Conservation (phyloP, 2,329 filamentous ascomycete species). For the Rhinocladiella similis region DNA sequence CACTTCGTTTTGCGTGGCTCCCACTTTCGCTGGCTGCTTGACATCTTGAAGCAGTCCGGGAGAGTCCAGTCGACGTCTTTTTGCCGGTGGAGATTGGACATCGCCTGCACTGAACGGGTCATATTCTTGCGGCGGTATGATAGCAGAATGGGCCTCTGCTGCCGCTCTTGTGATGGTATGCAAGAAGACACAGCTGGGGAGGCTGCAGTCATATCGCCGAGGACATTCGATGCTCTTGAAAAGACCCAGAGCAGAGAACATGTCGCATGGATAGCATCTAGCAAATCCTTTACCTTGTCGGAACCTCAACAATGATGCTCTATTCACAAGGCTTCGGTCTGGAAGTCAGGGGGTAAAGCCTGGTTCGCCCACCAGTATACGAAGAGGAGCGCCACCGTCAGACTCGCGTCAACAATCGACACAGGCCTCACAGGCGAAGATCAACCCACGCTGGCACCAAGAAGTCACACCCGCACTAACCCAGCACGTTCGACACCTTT, state of each 20-base stretch:
- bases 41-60: constrained; percentile 1
- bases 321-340: not conserved
- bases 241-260: constrained; percentile 58
- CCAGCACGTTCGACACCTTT: not conserved
- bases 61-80: constrained; percentile 32
- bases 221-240: constrained; percentile 58
- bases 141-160: constrained; percentile 2
- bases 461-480: not conserved
- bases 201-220: constrained; percentile 48
- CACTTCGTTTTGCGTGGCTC: not conserved
- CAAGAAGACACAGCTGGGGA: constrained; percentile 60
- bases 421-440: too few relatives aligned
- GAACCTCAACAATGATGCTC: not conserved
- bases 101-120: constrained; percentile 22
- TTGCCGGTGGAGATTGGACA: constrained; percentile 31
- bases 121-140: constrained; percentile 23
- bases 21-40: not conserved
- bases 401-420: too few relatives aligned
- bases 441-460: too few relatives aligned
- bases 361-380: too few relatives aligned
- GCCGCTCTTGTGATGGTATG: constrained; percentile 41
- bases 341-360: too few relatives aligned
- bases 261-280: constrained; percentile 33
- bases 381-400: too few relatives aligned
- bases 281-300: not conserved